A percentile compares a stretch with the other conserved stretches of the same genome.
These are phyloP conservation scores for Fraxinus paxiana DNA, from an alignment of 305 asterid species.

Conservation along the genomic window DNA sequence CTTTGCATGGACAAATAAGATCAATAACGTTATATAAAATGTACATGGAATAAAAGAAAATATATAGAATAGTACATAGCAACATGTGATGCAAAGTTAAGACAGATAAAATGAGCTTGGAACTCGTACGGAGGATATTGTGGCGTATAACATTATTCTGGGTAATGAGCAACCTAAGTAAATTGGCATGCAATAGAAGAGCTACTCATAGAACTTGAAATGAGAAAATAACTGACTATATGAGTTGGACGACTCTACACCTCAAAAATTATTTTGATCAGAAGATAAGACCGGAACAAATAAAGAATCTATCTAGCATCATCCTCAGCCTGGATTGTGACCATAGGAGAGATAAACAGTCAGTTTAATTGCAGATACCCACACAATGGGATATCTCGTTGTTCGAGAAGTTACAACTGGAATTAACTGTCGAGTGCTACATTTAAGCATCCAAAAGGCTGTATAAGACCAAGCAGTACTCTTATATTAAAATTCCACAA, in stretches of 20 bases:
- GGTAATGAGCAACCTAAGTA: slow-evolving; percentile 5
- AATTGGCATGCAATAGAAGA: slow-evolving; percentile 7
- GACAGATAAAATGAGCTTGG: slow-evolving; percentile 3
- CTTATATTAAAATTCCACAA: not conserved
- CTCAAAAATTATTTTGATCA: slow-evolving; percentile 9
- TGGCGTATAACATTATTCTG: not conserved
- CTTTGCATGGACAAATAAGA: slow-evolving; percentile 37
- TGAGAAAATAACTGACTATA: not conserved
- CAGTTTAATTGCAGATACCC: not conserved
- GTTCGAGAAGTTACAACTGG: not conserved
- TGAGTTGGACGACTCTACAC: not conserved
- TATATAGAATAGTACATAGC: not conserved
- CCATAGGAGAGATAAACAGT: not conserved
- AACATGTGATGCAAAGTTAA: not conserved
- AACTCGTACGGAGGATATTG: not conserved
- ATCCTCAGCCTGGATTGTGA: not conserved
- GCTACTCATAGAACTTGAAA: not conserved
- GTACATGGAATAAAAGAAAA: slow-evolving; percentile 4
- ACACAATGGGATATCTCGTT: not conserved
- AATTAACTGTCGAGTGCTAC: not conserved
- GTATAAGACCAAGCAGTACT: not conserved
- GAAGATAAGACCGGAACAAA: slow-evolving; percentile 11
- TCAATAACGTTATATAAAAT: slow-evolving; percentile 13
- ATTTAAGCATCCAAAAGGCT: not conserved
- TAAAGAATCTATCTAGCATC: not conserved